Percentiles rank a stretch among this genome's conserved stretches.
Conservation (phyloP, 177 flowering plant genomes). For the Telopea speciosissima region DNA sequence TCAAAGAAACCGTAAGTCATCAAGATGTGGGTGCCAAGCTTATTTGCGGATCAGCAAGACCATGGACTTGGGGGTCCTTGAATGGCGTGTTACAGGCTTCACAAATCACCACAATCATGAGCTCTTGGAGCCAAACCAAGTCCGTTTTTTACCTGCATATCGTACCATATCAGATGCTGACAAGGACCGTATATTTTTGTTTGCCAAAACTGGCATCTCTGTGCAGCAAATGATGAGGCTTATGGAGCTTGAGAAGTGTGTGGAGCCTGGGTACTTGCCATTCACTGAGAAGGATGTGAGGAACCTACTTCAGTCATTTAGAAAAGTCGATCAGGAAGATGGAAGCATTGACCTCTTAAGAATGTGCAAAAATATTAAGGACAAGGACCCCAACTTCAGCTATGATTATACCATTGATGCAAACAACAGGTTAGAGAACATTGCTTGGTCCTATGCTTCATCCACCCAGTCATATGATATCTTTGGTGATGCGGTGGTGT, state of each 20-base stretch:
- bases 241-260: constrained; percentile 92
- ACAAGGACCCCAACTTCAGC: constrained; percentile 68
- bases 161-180: constrained; percentile 79
- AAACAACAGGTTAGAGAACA: constrained; percentile 63
- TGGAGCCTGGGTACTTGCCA: constrained; percentile 86
- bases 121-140: constrained; percentile 75
- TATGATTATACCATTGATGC: constrained; percentile 63
- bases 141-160: constrained; percentile 87
- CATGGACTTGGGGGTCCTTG: constrained; percentile 53
- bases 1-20: constrained; percentile 80
- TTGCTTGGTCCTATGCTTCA: constrained; percentile 92
- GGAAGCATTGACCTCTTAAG: constrained; percentile 69
- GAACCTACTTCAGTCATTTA: constrained; percentile 69
- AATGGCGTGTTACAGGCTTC: constrained; percentile 92
- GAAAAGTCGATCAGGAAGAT: constrained; percentile 71
- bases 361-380: constrained; percentile 86
- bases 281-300: constrained; percentile 91
- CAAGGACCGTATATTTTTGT: constrained; percentile 75
- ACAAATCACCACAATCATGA: constrained; percentile 87
- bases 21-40: constrained; percentile 91
- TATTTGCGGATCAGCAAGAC: constrained; percentile 75
- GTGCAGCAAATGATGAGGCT: constrained; percentile 97
- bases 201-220: constrained; percentile 88
- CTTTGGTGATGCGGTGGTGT: constrained; percentile 90
- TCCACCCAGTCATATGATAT: constrained; percentile 67